These are phyloP conservation scores for Penicillium chermesinum DNA, from an alignment of 495 filamentous ascomycete genomes.

Conservation along the genomic window DNA sequence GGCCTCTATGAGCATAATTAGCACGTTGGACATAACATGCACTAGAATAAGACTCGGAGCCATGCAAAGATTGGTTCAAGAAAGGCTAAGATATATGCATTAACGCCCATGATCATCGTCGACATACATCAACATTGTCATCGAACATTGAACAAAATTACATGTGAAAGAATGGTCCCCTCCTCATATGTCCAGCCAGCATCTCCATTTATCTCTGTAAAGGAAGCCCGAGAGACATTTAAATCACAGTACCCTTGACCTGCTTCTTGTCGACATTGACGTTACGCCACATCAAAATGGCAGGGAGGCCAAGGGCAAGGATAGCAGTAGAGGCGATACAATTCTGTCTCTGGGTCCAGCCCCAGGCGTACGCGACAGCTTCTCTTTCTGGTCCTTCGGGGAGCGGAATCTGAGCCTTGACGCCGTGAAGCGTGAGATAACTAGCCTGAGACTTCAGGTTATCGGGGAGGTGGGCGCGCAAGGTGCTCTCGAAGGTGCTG, in stretches of 20 bases:
- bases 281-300: conserved; percentile 16
- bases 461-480: conserved; percentile 38
- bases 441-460: conserved; percentile 14
- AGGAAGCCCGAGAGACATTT: not conserved
- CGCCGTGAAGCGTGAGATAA: conserved; percentile 3
- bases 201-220: not conserved
- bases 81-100: no score
- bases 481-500: conserved; percentile 48
- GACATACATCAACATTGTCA: no score
- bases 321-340: conserved; percentile 13
- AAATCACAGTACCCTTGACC: conserved; percentile 16
- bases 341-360: conserved; percentile 11
- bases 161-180: no score
- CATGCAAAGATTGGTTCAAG: no score
- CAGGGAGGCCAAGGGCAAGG: conserved; percentile 16
- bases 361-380: conserved; percentile 16
- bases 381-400: conserved; percentile 8
- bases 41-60: no score
- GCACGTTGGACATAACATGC: no score
- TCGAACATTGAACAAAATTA: no score
- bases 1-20: no score
- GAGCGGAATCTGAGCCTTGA: conserved; percentile 5
- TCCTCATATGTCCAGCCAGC: no score
- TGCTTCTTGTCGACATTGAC: conserved; percentile 19
- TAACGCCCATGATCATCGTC: no score